These are phyloP conservation scores for Ceratobasidium sp. DNA, from an alignment of 1,284 basidiomycete species.

Conservation along the genomic window DNA sequence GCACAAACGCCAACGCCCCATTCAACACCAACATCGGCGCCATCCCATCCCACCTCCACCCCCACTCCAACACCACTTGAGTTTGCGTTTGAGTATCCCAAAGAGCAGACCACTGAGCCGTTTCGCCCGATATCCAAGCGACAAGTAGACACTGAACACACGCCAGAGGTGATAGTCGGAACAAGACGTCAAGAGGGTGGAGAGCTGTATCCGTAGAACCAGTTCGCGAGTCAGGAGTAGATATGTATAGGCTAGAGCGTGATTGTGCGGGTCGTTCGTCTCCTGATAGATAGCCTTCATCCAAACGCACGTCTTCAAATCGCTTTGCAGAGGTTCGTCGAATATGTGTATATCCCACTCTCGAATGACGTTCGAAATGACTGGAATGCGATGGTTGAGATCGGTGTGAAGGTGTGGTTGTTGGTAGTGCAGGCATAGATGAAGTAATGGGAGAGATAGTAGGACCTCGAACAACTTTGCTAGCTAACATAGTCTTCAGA, in stretches of 20 bases:
- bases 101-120: constrained; percentile 68
- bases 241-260: no score
- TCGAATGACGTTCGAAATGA: constrained; percentile 2
- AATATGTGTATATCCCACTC: neutral
- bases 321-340: constrained; percentile 9
- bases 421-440: neutral
- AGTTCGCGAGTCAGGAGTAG: neutral
- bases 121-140: constrained; percentile 83
- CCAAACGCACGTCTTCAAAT: neutral
- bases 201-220: constrained; percentile 60
- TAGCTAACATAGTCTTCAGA: constrained; percentile 91
- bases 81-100: neutral
- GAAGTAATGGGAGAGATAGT: constrained; percentile 41
- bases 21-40: constrained; percentile 77
- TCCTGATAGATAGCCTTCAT: constrained; percentile 31
- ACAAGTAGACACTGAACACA: constrained; percentile 86
- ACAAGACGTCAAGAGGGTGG: constrained; percentile 88
- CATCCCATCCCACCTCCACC: constrained; percentile 57
- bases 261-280: neutral
- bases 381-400: constrained; percentile 7
- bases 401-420: no score
- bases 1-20: constrained; percentile 86
- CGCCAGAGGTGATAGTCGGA: constrained; percentile 87
- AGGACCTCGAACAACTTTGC: constrained; percentile 68
- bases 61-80: no score